These are phyloP conservation scores for Parastagonospora nodorum DNA, from an alignment of 2,329 filamentous ascomycete species.

Conservation along the genomic window DNA sequence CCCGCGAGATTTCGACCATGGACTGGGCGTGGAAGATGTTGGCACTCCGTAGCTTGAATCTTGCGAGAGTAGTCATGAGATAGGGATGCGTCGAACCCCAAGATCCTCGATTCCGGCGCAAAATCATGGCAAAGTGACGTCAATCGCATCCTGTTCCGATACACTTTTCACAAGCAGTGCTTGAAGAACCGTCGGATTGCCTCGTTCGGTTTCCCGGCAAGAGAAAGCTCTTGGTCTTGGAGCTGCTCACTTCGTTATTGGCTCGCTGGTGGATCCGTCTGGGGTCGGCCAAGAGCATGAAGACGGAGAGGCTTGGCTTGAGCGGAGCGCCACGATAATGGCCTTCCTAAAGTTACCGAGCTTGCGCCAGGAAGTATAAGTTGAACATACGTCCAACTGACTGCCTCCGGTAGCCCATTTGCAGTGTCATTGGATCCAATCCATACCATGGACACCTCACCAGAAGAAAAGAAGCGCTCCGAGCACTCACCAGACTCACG, in stretches of 20 bases:
- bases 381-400: no score
- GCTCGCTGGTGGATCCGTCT: background rate
- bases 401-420: no score
- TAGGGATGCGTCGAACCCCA: no score
- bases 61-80: no score
- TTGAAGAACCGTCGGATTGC: background rate
- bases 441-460: constrained; percentile 6
- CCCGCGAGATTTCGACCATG: no score
- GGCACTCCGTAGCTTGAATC: no score
- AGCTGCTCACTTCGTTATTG: background rate
- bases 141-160: background rate
- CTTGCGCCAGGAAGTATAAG: background rate
- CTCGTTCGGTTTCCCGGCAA: background rate
- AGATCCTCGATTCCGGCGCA: background rate
- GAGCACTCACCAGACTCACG: constrained; percentile 8
- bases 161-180: background rate
- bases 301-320: background rate
- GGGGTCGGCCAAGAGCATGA: background rate
- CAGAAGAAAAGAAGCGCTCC: constrained; percentile 6
- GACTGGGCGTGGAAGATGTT: no score
- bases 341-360: background rate
- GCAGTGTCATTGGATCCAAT: no score
- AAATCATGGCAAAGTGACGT: background rate
- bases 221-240: background rate
- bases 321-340: background rate